phyloP scores from a whole-genome alignment of 2,329 filamentous ascomycete species.

The Phoma sp. region DNA sequence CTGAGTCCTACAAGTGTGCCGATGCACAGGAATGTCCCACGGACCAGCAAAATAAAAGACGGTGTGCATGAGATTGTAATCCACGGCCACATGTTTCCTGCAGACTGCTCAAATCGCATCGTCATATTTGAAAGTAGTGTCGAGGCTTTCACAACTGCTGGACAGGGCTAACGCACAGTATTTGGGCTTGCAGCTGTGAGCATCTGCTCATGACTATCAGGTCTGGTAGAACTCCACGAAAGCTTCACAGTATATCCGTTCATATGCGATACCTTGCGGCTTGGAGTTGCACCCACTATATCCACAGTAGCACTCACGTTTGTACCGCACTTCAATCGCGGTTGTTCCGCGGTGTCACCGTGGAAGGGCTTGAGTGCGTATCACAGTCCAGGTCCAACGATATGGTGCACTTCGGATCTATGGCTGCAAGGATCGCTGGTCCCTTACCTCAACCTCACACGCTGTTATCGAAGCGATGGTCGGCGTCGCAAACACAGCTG shows the following conservation, averaged over 20 bases:
- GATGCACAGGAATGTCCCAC: neutral
- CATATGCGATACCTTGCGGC: neutral
- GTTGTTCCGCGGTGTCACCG: neutral
- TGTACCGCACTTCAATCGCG: neutral
- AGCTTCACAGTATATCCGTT: neutral
- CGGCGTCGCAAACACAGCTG: too few species aligned
- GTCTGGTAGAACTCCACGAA: neutral
- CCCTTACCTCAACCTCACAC: too few species aligned
- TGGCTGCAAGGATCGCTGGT: neutral
- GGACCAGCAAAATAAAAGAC: neutral
- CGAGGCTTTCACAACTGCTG: neutral
- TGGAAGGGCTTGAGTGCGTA: neutral
- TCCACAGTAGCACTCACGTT: neutral
- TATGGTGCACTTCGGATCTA: neutral
- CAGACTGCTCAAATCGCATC: neutral
- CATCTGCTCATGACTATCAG: neutral
- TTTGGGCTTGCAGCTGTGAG: too few species aligned
- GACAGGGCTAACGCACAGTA: neutral
- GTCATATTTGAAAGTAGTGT: neutral
- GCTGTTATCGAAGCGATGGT: too few species aligned
- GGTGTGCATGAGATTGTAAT: neutral
- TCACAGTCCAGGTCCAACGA: neutral
- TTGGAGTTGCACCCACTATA: neutral
- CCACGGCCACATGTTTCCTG: neutral
- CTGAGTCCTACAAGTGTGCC: neutral